Base-by-base conservation (phyloP, 176 grass and related monocot species). In the Carex scoparia region DNA sequence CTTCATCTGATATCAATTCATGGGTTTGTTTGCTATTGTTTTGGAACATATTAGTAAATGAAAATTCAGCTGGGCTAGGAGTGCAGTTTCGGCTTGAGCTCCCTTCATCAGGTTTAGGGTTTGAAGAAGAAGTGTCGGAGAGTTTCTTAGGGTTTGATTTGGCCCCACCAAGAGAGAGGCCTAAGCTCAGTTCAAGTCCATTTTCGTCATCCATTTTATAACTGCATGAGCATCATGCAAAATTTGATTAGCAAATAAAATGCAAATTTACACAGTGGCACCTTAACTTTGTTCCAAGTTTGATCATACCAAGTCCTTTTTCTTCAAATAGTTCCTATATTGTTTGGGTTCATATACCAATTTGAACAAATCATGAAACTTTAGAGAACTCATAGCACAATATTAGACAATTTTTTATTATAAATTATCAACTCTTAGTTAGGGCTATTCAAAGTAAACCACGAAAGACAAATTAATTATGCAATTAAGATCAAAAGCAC, bases 101-200 rank as follows among this genome's bases (percentile, higher is more conserved):
- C 76, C 90, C 95, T 88, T 94, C 93, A 14, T 93, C 93, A 16
- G 69, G 19, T 84, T 86, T 98, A 79, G 74, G 86, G 73, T 85
- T 98, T 61, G 88, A 31, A 44, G 89, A 74, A 70, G 58, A 63
- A 65, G 5, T 40, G 38, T 92, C 91, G 72, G 81, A 13, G 42
- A 75, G 89, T 86, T 77, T 80, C 79, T 90, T 94, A 55, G 69
- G 70, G 79, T 97, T 94, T 40, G 85, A 91, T 18, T 90, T 86
- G 27, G 84, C 85, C 7, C 93, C 93, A 19, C 95, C 95, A 54
- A 94, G 86, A 70, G 95, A 92, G 33, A 98, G 93, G 56, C 93
- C 95, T 81, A 98, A 90, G 80, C 91, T 98, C 59, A 98, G 93
- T 73, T 95, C 93, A 71, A 98, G 91, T 35, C 90, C 93, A 88